A percentile compares a stretch with the other conserved stretches of the same genome.
Evolutionary conservation across 148 eudicot species (phyloP).

Genomic region (Rheum nobile): DNA sequence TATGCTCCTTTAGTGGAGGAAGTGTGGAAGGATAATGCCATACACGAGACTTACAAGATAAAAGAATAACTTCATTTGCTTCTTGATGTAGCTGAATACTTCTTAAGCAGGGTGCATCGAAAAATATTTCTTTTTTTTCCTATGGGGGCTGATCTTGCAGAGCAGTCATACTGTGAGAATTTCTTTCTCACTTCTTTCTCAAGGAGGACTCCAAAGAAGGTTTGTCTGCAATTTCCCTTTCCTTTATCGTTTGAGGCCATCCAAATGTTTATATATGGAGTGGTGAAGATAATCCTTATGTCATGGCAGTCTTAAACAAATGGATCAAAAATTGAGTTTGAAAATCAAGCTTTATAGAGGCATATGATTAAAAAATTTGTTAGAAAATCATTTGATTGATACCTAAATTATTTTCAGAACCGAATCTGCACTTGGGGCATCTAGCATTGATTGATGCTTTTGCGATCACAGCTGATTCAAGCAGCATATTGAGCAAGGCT

Average conservation of each 20-base stretch:
- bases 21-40: too few relatives aligned
- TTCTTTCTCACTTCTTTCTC: constrained; percentile 84
- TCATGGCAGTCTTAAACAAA: neutral
- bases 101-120: too few relatives aligned
- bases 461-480: constrained; percentile 89
- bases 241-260: constrained; percentile 27
- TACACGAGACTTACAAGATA: too few relatives aligned
- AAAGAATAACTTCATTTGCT: too few relatives aligned
- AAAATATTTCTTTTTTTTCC: too few relatives aligned
- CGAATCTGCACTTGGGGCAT: constrained; percentile 96
- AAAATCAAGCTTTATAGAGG: neutral
- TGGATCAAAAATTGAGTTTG: neutral
- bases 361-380: neutral
- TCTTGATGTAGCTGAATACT: too few relatives aligned
- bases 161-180: constrained; percentile 78
- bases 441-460: constrained; percentile 98
- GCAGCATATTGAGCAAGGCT: constrained; percentile 95
- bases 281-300: constrained; percentile 64
- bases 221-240: constrained; percentile 12
- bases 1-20: too few relatives aligned
- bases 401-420: constrained; percentile 33
- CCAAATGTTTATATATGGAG: constrained; percentile 84
- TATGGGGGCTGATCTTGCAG: too few relatives aligned
- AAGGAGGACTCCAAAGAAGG: constrained; percentile 96
- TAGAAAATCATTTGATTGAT: neutral